Conservation (phyloP, 2,329 filamentous ascomycete species). For the Fusarium cyanostomum region DNA sequence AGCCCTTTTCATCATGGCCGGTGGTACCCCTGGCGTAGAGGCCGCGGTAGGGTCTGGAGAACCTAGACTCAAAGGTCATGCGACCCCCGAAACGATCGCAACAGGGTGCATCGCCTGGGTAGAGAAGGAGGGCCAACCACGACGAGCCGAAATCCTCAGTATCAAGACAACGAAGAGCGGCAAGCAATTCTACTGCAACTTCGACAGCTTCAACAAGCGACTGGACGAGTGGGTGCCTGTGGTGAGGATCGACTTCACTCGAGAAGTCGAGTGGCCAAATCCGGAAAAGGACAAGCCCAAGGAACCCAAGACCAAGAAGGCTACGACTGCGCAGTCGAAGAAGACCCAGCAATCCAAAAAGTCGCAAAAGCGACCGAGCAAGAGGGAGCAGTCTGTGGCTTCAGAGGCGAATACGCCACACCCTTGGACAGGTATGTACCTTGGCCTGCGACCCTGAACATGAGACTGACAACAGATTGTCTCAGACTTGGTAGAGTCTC, state of each 20-base stretch:
- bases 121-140: slow-evolving; percentile 78
- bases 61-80: slow-evolving; percentile 77
- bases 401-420: slow-evolving; percentile 65
- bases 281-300: slow-evolving; percentile 87
- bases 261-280: slow-evolving; percentile 96
- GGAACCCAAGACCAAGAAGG: slow-evolving; percentile 78
- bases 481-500: slow-evolving; percentile 59
- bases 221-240: slow-evolving; percentile 87
- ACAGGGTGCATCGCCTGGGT: slow-evolving; percentile 70
- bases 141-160: slow-evolving; percentile 95
- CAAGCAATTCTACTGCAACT: slow-evolving; percentile 94
- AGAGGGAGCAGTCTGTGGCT: slow-evolving; percentile 63
- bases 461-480: neutral
- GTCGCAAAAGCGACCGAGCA: slow-evolving; percentile 63
- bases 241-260: slow-evolving; percentile 82
- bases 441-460: neutral
- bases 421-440: slow-evolving; percentile 56
- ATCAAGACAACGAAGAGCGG: slow-evolving; percentile 90
- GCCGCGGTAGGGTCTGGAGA: slow-evolving; percentile 65
- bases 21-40: slow-evolving; percentile 60
- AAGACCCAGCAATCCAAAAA: slow-evolving; percentile 68
- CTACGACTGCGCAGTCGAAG: slow-evolving; percentile 63
- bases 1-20: slow-evolving; percentile 61
- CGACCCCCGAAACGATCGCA: slow-evolving; percentile 82
- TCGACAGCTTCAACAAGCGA: slow-evolving; percentile 96